Conservation (phyloP, 2,329 filamentous ascomycete genomes). For the Cercospora sesami region DNA sequence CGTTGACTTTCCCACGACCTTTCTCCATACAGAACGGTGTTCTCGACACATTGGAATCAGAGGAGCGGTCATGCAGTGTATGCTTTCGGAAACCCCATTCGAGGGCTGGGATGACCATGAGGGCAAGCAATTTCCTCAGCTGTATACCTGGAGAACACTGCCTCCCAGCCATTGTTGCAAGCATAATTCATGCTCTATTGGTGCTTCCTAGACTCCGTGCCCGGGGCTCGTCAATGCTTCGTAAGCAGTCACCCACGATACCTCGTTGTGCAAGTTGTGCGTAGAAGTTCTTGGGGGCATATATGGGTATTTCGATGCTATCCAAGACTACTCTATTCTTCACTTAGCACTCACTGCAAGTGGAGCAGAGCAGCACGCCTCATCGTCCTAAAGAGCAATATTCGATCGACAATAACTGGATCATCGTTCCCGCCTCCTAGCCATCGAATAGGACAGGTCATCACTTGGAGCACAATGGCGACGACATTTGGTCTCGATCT, state of each 20-base stretch:
- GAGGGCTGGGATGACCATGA: background rate
- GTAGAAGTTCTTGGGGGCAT: background rate
- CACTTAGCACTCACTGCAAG: background rate
- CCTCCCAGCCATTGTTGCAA: background rate
- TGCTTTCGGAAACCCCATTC: background rate
- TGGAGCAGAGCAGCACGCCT: background rate
- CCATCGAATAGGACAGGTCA: background rate
- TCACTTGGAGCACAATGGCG: background rate
- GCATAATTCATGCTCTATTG: background rate
- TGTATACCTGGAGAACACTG: background rate
- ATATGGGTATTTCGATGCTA: background rate
- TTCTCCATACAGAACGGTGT: background rate
- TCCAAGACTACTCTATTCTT: background rate
- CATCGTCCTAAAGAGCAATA: background rate
- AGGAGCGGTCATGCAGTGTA: background rate
- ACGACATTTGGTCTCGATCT: conserved; percentile 26
- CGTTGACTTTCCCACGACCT: background rate
- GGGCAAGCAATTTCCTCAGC: background rate
- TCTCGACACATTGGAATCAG: background rate
- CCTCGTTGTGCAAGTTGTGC: background rate
- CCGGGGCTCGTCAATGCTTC: background rate
- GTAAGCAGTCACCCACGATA: background rate
- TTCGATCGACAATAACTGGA: background rate
- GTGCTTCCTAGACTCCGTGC: background rate
- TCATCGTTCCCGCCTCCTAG: background rate